A percentile compares a stretch with the other conserved stretches of the same genome.
These are phyloP conservation scores for Saururus chinensis DNA, from an alignment of 164 flowering plant genomes.

Conservation along the genomic window DNA sequence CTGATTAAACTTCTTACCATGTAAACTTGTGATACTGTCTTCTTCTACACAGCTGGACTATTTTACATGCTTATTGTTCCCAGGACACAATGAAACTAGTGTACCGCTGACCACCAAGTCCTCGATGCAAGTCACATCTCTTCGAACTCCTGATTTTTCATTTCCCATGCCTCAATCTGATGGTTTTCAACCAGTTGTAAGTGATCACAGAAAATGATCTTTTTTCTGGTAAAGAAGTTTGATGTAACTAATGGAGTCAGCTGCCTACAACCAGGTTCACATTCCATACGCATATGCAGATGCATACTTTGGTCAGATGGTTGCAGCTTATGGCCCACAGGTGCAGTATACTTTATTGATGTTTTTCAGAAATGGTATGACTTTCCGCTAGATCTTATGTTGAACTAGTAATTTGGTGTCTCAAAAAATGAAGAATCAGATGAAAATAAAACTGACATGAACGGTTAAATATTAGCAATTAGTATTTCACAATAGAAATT, in stretches of 20 bases:
- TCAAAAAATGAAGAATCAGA: background rate
- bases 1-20: no score
- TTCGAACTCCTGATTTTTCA: conserved; percentile 25
- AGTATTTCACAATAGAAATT: background rate
- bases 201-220: background rate
- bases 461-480: background rate
- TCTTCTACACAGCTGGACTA: background rate
- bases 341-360: background rate
- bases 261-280: conserved; percentile 23
- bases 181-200: background rate
- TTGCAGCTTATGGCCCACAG: conserved; percentile 46
- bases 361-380: background rate
- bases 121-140: conserved; percentile 27
- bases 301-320: conserved; percentile 36
- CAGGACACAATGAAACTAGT: conserved; percentile 25
- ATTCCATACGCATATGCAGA: conserved; percentile 39
- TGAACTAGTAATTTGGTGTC: background rate
- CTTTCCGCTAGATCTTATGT: background rate
- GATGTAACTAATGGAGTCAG: conserved; percentile 37
- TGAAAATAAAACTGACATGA: background rate
- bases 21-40: background rate
- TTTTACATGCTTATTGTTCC: background rate
- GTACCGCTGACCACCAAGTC: conserved; percentile 23
- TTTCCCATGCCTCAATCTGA: conserved; percentile 1
- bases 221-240: conserved; percentile 26